Base-by-base conservation (phyloP, 2,329 filamentous ascomycete species). In the Stenocarpella maydis region DNA sequence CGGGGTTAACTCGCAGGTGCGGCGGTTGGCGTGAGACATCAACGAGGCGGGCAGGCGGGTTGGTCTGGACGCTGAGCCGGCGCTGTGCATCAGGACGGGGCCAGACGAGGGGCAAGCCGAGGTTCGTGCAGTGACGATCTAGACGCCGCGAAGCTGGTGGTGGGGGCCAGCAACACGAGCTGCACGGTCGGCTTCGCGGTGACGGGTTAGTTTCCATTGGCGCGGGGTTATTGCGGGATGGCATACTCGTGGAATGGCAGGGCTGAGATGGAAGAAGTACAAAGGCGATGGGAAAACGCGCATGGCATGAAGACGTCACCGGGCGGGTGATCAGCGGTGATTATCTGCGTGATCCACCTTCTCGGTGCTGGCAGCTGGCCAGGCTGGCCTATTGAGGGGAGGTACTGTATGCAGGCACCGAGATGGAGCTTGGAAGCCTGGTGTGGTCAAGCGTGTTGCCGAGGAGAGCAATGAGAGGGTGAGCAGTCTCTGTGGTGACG, bases 71-170 rank as follows among this genome's bases (percentile, higher is more conserved):
- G 65, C 77, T 84, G 64, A 82, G 79, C 83, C 83, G 5, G 80
- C 79, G 24, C 77, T 85, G 43, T 86, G 86, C 74, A 78, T n/a
- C n/a, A n/a, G n/a, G 84, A n/a, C 82, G 80, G 12, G 82, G 79
- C 24, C 86, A 82, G 8, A 74, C 76, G 28, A 82, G 81, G 6
- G 83, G 84, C 1, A 83, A 86, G 75, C 85, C 83, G 83, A 77
- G 81, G 66, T 77, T 82, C 24, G 79, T 83, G 28, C 81, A 86
- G 74, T 83, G n/a, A 78, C 60, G 70, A 71, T 14, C 74, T 78
- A 10, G 70, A 73, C 9, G 71, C 69, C 10, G 60, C 53, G 19
- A 50, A 75, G 31, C 55, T 77, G 52, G 72, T 66, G 49, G 39
- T 71, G 43, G 73, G 76, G 14, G 50, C 43, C 14, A 78, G 78